These are phyloP conservation scores for Onygenales sp. DNA, from an alignment of 2,329 filamentous ascomycete genomes.

Conservation along the genomic window DNA sequence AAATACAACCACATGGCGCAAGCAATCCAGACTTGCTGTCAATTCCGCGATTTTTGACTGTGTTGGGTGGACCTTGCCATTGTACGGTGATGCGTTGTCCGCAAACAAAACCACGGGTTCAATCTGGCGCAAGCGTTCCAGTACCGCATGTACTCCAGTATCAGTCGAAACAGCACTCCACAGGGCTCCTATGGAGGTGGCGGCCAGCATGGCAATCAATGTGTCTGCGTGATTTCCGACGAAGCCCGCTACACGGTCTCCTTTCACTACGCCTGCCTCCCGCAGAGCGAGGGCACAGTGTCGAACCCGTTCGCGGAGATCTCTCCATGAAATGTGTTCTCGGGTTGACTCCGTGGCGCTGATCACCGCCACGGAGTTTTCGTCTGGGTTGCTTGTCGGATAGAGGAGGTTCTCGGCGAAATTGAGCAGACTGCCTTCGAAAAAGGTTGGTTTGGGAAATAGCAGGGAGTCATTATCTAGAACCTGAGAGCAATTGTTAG, in stretches of 20 bases:
- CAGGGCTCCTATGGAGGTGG: constrained; percentile 71
- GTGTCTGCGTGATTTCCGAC: constrained; percentile 85
- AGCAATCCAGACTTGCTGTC: constrained; percentile 53
- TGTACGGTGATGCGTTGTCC: constrained; percentile 83
- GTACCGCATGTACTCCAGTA: constrained; percentile 79
- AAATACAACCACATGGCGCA: constrained; percentile 67
- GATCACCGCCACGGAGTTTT: constrained; percentile 61
- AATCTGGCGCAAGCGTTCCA: constrained; percentile 81
- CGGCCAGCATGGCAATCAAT: constrained; percentile 76
- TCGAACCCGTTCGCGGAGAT: constrained; percentile 69
- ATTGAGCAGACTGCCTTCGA: constrained; percentile 68
- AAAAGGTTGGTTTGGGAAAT: constrained; percentile 84
- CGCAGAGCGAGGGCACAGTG: constrained; percentile 62
- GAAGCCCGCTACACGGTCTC: constrained; percentile 60
- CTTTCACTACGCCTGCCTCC: constrained; percentile 52
- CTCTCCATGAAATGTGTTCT: constrained; percentile 63
- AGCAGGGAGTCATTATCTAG: constrained; percentile 58
- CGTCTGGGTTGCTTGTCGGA: constrained; percentile 50
- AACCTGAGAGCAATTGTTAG: constrained; percentile 42
- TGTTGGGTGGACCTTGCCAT: constrained; percentile 79
- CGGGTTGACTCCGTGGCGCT: constrained; percentile 66
- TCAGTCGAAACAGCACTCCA: constrained; percentile 94
- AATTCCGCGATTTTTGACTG: constrained; percentile 72
- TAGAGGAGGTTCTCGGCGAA: constrained; percentile 93
- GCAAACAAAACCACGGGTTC: constrained; percentile 72